A percentile compares a stretch with the other conserved stretches of the same genome.
Evolutionary conservation across 805 yeast species (phyloP).

Genomic region (Candida caryicola): DNA sequence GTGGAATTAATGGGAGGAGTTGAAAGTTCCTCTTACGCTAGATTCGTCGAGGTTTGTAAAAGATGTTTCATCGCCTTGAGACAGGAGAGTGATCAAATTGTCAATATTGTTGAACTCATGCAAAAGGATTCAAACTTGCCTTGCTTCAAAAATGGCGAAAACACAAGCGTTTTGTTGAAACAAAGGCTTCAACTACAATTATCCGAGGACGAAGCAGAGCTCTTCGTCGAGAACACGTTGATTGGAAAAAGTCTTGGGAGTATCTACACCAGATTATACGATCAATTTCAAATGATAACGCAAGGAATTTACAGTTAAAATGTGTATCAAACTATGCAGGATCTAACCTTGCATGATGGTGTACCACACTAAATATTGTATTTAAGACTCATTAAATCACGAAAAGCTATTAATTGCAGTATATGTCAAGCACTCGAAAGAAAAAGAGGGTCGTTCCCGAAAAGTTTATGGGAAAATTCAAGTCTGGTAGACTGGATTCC

Average conservation of each 20-base stretch:
- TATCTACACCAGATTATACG: slow-evolving; percentile 87
- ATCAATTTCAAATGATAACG: slow-evolving; percentile 89
- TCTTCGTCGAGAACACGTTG: slow-evolving; percentile 72
- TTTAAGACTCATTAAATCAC: too few relatives aligned
- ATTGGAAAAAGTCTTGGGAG: slow-evolving; percentile 84
- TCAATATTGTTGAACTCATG: slow-evolving; percentile 89
- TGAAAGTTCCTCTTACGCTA: slow-evolving; percentile 55
- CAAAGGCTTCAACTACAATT: slow-evolving; percentile 82
- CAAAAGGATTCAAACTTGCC: slow-evolving; percentile 87
- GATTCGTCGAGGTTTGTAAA: slow-evolving; percentile 63
- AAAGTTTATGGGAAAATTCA: too few relatives aligned
- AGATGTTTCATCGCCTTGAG: slow-evolving; percentile 74
- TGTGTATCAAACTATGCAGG: background rate
- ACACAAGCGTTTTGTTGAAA: slow-evolving; percentile 71
- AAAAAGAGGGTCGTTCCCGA: too few relatives aligned
- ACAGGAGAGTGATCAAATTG: slow-evolving; percentile 66
- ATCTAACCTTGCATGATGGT: too few relatives aligned
- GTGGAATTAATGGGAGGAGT: slow-evolving; percentile 84
- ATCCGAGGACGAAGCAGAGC: slow-evolving; percentile 66
- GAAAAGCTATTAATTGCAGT: too few relatives aligned
- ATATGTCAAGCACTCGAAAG: too few relatives aligned
- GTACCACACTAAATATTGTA: background rate
- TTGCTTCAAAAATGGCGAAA: slow-evolving; percentile 85
- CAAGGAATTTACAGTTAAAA: slow-evolving; percentile 83
- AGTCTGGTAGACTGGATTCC: too few relatives aligned